These are phyloP conservation scores for Magnusiomyces suaveolens DNA, from an alignment of 1,139 yeast genomes.

Conservation along the genomic window DNA sequence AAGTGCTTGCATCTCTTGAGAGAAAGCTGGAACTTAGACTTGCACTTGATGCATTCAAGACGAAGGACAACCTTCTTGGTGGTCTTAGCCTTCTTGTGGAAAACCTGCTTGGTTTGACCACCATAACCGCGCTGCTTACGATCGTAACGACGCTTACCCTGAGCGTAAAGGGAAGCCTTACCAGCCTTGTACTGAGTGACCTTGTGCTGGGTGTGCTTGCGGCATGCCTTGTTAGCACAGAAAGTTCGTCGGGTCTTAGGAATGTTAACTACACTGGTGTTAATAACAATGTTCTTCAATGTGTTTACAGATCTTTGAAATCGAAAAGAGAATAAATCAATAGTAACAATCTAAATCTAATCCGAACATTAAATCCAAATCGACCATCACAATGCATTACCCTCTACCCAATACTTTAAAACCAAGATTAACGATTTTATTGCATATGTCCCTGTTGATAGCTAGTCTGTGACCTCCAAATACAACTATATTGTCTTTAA, in stretches of 20 bases:
- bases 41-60: conserved; percentile 97
- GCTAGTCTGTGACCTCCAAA: too few species aligned
- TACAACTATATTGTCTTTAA: too few species aligned
- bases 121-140: conserved; percentile 99
- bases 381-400: too few species aligned
- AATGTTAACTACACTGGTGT: conserved; percentile 69
- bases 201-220: conserved; percentile 99
- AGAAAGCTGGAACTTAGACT: conserved; percentile 96
- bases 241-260: conserved; percentile 99
- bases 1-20: conserved; percentile 99
- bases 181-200: conserved; percentile 99
- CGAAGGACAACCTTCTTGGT: conserved; percentile 99
- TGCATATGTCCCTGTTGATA: too few species aligned
- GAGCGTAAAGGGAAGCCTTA: conserved; percentile 97
- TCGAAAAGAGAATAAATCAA: too few species aligned
- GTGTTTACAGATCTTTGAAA: too few species aligned
- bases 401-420: too few species aligned
- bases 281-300: too few species aligned
- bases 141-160: conserved; percentile 99
- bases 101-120: conserved; percentile 99
- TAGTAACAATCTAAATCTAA: too few species aligned
- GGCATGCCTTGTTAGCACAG: conserved; percentile 99
- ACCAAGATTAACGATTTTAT: too few species aligned
- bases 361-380: too few species aligned
- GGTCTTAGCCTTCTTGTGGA: conserved; percentile 99